A percentile compares a stretch with the other conserved stretches of the same genome.
Conservation (phyloP, 768 basidiomycete genomes). For the Lenzites betulinus region DNA sequence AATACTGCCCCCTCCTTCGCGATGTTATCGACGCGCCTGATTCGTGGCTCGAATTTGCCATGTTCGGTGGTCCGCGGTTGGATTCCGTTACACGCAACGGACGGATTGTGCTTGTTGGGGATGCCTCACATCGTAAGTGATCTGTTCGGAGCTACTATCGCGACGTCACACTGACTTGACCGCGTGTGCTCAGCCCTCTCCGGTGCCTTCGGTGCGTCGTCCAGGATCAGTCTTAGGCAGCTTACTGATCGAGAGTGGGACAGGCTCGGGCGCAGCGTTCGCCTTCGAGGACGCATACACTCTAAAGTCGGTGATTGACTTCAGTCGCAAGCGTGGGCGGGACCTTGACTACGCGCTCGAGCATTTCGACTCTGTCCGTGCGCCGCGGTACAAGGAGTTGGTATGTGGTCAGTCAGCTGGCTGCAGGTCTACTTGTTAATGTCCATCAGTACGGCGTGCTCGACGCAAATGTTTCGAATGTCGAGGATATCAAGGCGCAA, state of each 20-base stretch:
- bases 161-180: neutral
- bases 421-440: neutral
- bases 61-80: neutral
- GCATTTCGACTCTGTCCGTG: neutral
- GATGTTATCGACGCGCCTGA: neutral
- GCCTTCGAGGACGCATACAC: neutral
- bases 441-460: neutral
- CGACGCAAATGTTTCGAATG: neutral
- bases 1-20: neutral
- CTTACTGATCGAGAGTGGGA: neutral
- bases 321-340: neutral
- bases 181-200: neutral
- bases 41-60: neutral
- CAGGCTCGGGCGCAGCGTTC: neutral
- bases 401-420: neutral
- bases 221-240: too few species aligned
- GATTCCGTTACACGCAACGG: neutral
- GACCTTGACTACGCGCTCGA: neutral
- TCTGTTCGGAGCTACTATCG: neutral
- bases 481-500: neutral
- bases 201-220: neutral
- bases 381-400: neutral
- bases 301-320: neutral
- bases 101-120: neutral
- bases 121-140: neutral